Conservation (phyloP, 129 eudicot species). For the Deinandra increscens region DNA sequence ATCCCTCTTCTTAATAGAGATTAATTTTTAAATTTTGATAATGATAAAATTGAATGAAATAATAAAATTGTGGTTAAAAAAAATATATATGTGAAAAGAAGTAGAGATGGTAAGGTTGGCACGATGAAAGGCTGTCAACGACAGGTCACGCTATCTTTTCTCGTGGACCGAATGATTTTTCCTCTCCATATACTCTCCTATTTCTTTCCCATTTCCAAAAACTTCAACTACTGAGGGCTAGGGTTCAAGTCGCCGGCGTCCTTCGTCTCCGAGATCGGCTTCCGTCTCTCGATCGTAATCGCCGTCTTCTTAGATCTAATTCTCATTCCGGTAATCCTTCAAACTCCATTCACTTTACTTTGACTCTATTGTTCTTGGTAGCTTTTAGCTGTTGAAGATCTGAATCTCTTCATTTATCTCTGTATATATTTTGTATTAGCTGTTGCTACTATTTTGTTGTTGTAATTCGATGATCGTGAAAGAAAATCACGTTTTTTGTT, state of each 20-base stretch:
- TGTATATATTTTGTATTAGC: background rate
- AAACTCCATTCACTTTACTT: slow-evolving; percentile 1
- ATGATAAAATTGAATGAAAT: no score
- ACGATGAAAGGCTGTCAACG: slow-evolving; percentile 58
- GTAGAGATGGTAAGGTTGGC: no score
- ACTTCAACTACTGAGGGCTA: slow-evolving; percentile 15
- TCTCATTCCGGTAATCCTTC: slow-evolving; percentile 7
- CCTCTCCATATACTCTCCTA: slow-evolving; percentile 26
- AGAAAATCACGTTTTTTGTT: background rate
- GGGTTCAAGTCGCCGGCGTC: slow-evolving; percentile 20
- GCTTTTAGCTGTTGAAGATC: slow-evolving; percentile 21
- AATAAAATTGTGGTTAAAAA: no score
- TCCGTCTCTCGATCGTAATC: background rate
- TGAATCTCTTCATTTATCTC: background rate
- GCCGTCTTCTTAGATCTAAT: slow-evolving; percentile 22
- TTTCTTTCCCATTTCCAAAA: slow-evolving; percentile 36
- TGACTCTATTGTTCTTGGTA: slow-evolving; percentile 10
- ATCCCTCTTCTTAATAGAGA: no score
- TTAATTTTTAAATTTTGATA: no score
- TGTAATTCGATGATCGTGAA: background rate
- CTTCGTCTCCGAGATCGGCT: slow-evolving; percentile 12
- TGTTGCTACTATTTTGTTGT: background rate
- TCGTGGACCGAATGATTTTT: slow-evolving; percentile 55
- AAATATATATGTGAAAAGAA: no score
- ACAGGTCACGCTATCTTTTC: slow-evolving; percentile 53